Evolutionary conservation across 768 basidiomycete species (phyloP).

Genomic region (Fomitopsis pulvina): DNA sequence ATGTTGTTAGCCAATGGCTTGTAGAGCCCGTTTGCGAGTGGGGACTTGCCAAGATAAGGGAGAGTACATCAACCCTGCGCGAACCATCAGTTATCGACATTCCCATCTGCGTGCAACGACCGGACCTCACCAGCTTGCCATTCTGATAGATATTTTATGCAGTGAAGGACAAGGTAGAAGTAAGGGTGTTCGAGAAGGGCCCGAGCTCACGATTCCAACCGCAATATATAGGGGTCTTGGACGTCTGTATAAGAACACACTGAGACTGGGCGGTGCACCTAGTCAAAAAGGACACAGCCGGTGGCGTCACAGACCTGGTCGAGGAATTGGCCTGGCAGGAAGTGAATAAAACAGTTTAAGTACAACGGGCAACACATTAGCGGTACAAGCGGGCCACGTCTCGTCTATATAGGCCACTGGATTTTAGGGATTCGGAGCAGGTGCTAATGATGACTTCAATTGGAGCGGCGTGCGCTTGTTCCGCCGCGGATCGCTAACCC

Average conservation of each 20-base stretch:
- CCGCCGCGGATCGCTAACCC: neutral
- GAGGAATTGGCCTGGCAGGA: neutral
- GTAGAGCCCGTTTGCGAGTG: neutral
- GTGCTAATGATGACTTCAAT: neutral
- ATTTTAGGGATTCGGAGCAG: neutral
- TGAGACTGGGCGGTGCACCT: neutral
- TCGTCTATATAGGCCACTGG: neutral
- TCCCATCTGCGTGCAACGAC: neutral
- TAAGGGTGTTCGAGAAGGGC: too few species aligned
- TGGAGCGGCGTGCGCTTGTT: neutral
- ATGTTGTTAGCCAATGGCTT: neutral
- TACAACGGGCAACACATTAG: too few species aligned
- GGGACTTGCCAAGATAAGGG: constrained; percentile 29
- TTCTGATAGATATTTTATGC: too few species aligned
- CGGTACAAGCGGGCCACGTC: too few species aligned
- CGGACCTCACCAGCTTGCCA: constrained; percentile 8
- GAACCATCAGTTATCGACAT: neutral
- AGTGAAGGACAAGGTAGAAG: too few species aligned
- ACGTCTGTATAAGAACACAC: neutral
- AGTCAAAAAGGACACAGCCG: neutral
- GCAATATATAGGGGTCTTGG: neutral
- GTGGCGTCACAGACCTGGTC: neutral
- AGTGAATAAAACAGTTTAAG: too few species aligned
- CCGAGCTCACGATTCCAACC: neutral
- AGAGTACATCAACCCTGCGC: constrained; percentile 36